These are phyloP conservation scores for Ceratocystis variospora DNA, from an alignment of 2,329 filamentous ascomycete species.

Conservation along the genomic window DNA sequence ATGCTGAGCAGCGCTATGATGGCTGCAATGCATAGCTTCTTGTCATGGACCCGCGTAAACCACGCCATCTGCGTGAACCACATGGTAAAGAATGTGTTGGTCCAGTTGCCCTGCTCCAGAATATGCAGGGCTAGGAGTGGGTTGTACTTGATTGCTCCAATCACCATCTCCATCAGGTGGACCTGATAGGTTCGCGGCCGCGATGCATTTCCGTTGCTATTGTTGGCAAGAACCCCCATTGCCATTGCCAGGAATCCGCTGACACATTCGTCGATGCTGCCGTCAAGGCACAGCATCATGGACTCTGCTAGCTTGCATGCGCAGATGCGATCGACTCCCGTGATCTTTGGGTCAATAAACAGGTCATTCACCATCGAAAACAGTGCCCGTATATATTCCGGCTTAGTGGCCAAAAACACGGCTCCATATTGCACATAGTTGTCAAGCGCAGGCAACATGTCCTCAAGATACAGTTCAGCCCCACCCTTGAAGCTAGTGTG, in stretches of 20 bases:
- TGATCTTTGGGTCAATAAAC: constrained; percentile 83
- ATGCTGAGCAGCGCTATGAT: constrained; percentile 77
- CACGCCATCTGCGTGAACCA: constrained; percentile 96
- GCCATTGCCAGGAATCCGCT: constrained; percentile 79
- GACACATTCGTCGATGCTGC: constrained; percentile 75
- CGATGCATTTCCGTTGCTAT: constrained; percentile 42
- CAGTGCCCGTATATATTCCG: constrained; percentile 72
- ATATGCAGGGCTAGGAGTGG: constrained; percentile 70
- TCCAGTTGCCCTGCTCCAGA: constrained; percentile 85
- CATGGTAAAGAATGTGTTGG: constrained; percentile 95
- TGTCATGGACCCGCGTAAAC: constrained; percentile 91
- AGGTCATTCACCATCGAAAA: constrained; percentile 92
- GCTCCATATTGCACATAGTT: constrained; percentile 95
- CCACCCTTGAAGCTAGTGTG: constrained; percentile 95
- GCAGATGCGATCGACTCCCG: constrained; percentile 87
- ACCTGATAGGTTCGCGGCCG: constrained; percentile 91
- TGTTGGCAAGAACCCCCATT: constrained; percentile 62
- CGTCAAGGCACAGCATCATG: constrained; percentile 88
- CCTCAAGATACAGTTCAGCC: constrained; percentile 91
- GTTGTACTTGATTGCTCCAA: constrained; percentile 97
- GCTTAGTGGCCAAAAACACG: constrained; percentile 65
- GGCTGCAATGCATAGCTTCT: constrained; percentile 92
- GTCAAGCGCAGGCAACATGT: constrained; percentile 95
- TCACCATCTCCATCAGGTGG: constrained; percentile 96
- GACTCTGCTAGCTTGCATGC: constrained; percentile 96